Conservation (phyloP, 371 early-diverging fungal species). For the Mortierella polycephala region DNA sequence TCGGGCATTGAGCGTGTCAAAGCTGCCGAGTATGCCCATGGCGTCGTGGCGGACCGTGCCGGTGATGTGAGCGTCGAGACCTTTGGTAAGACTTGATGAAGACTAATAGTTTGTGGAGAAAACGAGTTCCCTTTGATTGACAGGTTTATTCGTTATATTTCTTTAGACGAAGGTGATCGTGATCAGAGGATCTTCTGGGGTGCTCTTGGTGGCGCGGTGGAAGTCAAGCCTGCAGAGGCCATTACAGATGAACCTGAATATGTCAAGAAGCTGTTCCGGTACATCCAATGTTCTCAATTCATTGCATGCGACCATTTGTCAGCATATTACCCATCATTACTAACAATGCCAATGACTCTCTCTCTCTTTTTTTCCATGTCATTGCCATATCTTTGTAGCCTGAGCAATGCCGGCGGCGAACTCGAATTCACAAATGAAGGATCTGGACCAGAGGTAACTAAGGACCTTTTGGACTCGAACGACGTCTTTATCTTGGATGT, state of each 20-base stretch:
- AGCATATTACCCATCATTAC: background rate
- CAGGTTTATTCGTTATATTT: too few relatives aligned
- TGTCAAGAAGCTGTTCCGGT: constrained; percentile 65
- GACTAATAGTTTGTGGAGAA: background rate
- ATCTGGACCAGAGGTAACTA: constrained; percentile 73
- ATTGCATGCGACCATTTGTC: background rate
- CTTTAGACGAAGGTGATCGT: constrained; percentile 71
- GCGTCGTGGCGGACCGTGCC: constrained; percentile 68
- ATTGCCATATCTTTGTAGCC: constrained; percentile 14
- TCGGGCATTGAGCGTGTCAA: constrained; percentile 78
- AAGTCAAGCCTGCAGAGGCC: constrained; percentile 61
- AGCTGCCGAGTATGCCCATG: constrained; percentile 71
- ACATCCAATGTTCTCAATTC: background rate
- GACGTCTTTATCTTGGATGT: constrained; percentile 85
- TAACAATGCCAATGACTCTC: background rate
- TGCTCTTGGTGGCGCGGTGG: constrained; percentile 72
- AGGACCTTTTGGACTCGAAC: constrained; percentile 70
- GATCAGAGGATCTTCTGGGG: constrained; percentile 74
- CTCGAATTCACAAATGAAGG: constrained; percentile 57
- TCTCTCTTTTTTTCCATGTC: background rate
- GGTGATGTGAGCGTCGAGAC: constrained; percentile 72
- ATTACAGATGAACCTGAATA: constrained; percentile 48
- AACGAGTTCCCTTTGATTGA: background rate
- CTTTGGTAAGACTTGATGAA: constrained; percentile 62
- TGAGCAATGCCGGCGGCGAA: constrained; percentile 56